phyloP scores from a whole-genome alignment of 768 basidiomycete species.

The Cubamyces lactineus region DNA sequence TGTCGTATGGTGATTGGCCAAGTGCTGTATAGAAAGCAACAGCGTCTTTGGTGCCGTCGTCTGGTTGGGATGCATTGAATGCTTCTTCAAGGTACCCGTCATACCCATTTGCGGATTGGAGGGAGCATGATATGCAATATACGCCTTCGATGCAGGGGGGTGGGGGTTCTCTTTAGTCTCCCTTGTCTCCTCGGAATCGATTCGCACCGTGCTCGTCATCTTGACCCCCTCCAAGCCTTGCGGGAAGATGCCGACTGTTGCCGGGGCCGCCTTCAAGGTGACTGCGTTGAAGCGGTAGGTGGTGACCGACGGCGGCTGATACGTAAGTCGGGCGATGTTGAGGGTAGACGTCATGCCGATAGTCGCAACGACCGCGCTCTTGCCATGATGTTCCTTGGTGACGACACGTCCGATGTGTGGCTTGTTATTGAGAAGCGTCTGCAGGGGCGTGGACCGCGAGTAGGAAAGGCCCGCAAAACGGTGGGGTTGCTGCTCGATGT shows the following conservation, averaged over 20 bases:
- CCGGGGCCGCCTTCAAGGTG: constrained; percentile 43
- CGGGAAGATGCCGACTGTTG: constrained; percentile 46
- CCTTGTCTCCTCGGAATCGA: constrained; percentile 33
- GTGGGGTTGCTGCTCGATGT: constrained; percentile 70
- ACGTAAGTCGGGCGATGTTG: constrained; percentile 13
- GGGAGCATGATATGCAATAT: constrained; percentile 36
- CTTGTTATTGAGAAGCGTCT: constrained; percentile 52
- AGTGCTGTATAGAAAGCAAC: not conserved
- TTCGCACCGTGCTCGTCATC: constrained; percentile 38
- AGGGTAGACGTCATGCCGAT: constrained; percentile 46
- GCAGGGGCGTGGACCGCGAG: constrained; percentile 53
- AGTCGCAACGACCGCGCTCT: constrained; percentile 41
- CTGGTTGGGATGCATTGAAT: not conserved
- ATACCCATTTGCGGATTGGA: not conserved
- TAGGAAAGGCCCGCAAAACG: constrained; percentile 65
- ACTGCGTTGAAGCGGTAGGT: constrained; percentile 36
- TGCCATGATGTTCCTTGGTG: not conserved
- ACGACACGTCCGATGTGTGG: constrained; percentile 61
- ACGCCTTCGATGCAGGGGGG: constrained; percentile 52
- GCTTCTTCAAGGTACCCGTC: constrained; percentile 8
- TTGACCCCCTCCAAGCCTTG: constrained; percentile 43
- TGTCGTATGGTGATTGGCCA: not conserved
- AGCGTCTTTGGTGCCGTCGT: not conserved
- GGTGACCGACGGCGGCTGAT: constrained; percentile 34
- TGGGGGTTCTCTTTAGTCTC: constrained; percentile 45